Conservation (phyloP, 164 flowering plant species). For the Vitis rotundifolia region DNA sequence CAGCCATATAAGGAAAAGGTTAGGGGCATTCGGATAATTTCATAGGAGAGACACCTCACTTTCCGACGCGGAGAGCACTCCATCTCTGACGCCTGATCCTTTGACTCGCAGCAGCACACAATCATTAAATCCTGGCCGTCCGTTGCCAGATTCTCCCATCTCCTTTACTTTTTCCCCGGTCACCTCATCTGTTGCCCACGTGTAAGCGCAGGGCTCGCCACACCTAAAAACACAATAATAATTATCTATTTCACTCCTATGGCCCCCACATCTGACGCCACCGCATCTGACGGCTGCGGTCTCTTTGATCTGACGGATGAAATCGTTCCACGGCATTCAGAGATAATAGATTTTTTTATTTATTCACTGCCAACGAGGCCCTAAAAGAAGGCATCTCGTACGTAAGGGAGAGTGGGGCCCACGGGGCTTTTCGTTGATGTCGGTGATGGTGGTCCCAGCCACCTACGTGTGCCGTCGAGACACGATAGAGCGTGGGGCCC, state of each 20-base stretch:
- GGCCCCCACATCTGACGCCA: neutral
- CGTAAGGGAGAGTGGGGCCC: slow-evolving; percentile 15
- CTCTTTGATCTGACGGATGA: neutral
- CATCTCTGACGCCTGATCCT: slow-evolving; percentile 17
- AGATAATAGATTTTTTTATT: slow-evolving; percentile 2
- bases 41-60: neutral
- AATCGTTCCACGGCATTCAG: slow-evolving; percentile 1
- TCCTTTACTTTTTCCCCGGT: slow-evolving; percentile 6
- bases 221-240: neutral
- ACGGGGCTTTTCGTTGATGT: slow-evolving; percentile 7
- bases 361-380: slow-evolving; percentile 18
- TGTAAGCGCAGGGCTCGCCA: slow-evolving; percentile 10
- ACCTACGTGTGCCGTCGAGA: slow-evolving; percentile 31
- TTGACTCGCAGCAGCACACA: slow-evolving; percentile 3
- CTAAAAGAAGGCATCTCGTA: slow-evolving; percentile 8
- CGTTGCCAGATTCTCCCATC: slow-evolving; percentile 8
- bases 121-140: slow-evolving; percentile 26
- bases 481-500: slow-evolving; percentile 14
- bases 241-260: too few relatives aligned
- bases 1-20: too few relatives aligned
- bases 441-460: slow-evolving; percentile 16
- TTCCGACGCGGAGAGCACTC: slow-evolving; percentile 26
- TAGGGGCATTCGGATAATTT: neutral
- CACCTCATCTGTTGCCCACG: slow-evolving; percentile 21
- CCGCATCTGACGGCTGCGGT: neutral